Evolutionary conservation across 1,139 yeast genomes (phyloP), one percentile per base, ranked within the genome.

Genomic region (Maudiozyma humilis): DNA sequence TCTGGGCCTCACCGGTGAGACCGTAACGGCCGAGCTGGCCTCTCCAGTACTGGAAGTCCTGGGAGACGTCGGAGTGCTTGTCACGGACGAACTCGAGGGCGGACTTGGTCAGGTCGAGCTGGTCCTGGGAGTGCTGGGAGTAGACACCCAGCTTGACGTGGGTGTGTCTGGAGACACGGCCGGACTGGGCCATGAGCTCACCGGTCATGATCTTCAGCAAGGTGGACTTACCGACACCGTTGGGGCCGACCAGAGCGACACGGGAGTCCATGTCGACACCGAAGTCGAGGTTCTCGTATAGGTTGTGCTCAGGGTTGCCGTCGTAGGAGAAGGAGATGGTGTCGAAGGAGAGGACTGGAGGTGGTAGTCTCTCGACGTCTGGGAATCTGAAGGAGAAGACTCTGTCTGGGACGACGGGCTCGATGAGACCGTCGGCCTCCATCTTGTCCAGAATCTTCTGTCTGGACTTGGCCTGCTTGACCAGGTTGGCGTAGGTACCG

Each of bases 261-360:
- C 99, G 83, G 35, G 97, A 88, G 70, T 91, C 99, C 97, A 91
- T 89, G 75, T 93, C 98, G 52, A 91, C 91, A 82, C 98, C 98
- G 59, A 91, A 91, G 65, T 88, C 93, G 65, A 91, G 77, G 65
- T 85, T 70, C 65, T 85, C 88, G 70, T 91, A 91, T 60, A 91
- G 75, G 69, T 89, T 84, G 67, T 91, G 84, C 69, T 86, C 96
- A 44, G 76, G 68, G 18, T 84, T 82, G 57, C 94, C 97, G 57
- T 84, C 82, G 70, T 91, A 91, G 18, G 96, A 74, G 70, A 91
- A 93, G 25, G 95, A 80, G 67, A 89, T 89, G 61, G 84, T 91
- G 68, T 91, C 97, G 64, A 93, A 91, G 7, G 97, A 91, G 68
- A 93, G 74, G 41, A 91, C 98, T 65, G 99, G 99, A 53, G 99